Evolutionary conservation across 345 rosid species (phyloP).

Genomic region (Rhizophora apiculata): DNA sequence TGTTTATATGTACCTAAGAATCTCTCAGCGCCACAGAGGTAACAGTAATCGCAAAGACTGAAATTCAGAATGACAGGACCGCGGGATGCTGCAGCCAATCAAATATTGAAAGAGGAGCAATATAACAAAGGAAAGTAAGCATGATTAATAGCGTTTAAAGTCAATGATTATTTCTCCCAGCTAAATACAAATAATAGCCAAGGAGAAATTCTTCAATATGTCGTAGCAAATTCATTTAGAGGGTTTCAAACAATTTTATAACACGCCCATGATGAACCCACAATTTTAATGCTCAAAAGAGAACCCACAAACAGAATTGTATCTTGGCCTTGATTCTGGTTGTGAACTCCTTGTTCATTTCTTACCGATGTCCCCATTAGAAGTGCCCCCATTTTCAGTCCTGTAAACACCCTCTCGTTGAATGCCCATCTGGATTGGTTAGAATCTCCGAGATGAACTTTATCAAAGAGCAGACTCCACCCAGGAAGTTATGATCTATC

Average conservation of each 20-base stretch:
- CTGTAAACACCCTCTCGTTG: constrained; percentile 14
- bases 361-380: constrained; percentile 14
- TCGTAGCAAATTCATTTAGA: background rate
- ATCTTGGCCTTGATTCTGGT: background rate
- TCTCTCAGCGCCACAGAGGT: no score
- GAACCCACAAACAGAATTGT: background rate
- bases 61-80: background rate
- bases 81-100: background rate
- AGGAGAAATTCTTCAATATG: background rate
- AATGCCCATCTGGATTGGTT: constrained; percentile 39
- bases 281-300: background rate
- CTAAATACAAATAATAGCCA: background rate
- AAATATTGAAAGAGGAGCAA: background rate
- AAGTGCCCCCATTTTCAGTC: constrained; percentile 23
- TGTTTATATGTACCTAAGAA: no score
- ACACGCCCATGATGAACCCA: background rate
- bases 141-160: background rate
- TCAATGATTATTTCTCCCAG: background rate
- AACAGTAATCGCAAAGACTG: background rate
- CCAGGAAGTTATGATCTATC: constrained; percentile 93
- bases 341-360: background rate
- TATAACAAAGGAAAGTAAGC: background rate
- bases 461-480: constrained; percentile 88
- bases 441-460: constrained; percentile 69
- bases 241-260: background rate